Evolutionary conservation across 164 flowering plant species (phyloP), one percentile per base, ranked within the genome.

Genomic region (Tinospora cordifolia): DNA sequence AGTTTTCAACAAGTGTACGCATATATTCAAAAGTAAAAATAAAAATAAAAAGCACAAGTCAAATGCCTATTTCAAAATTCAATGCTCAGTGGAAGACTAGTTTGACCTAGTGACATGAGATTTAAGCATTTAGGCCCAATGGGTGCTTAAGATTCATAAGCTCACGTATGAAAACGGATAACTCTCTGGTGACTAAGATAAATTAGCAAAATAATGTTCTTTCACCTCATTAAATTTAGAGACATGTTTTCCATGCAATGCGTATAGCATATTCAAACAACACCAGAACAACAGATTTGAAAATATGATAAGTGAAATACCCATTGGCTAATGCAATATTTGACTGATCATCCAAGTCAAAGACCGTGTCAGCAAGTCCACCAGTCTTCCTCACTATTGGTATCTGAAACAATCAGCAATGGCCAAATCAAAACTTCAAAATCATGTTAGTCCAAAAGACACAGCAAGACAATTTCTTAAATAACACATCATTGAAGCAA

Each of bases 351-450:
- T 87, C 91, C 77, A 87, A 73, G 80, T 87, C 91, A 69, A 84
- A 84, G 40, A 87, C 86, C 0, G 89, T 87, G 74, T 87, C 91
- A 39, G 88, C 91, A 75, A 87, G 88, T 62, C 91, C 91, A 66
- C 91, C 89, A 17, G 89, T 87, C 75, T 81, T 87, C 76, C 89
- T 77, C 26, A 86, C 91, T n/a, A 86, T 65, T 17, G 88, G 89
- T n/a, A 86, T 82, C 87, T 86, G 85, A 63, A 76, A 76, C 40
- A 39, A 62, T 65, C 3, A 66, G 34, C 21, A 30, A 26, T 21
- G 60, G 21, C n/a, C n/a, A 40, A 70, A 59, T 44, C n/a, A 47
- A 26, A 34, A 11, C 64, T 24, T 9, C 38, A 17, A 47, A 36
- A 67, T 67, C 12, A 19, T 24, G 6, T 3, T 10, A 58, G 24